phyloP scores from a whole-genome alignment of 129 eudicot genomes.

The Cynara cardunculus region DNA sequence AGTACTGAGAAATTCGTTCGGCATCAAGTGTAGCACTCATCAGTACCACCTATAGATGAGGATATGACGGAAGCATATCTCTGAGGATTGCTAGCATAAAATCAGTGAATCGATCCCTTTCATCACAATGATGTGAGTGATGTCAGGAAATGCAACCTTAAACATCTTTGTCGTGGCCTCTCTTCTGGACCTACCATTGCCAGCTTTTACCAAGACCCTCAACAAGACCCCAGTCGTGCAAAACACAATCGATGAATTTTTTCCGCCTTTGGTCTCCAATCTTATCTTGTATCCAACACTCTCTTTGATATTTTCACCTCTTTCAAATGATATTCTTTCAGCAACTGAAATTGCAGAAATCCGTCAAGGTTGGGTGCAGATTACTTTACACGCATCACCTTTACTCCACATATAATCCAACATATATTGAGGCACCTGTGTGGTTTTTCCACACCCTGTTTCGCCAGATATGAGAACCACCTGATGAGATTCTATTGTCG shows the following conservation, averaged over 20 bases:
- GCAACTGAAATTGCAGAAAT: conserved; percentile 98
- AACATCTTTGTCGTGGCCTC: conserved; percentile 30
- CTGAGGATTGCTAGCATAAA: conserved; percentile 90
- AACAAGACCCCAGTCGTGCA: conserved; percentile 93
- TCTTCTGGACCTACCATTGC: conserved; percentile 35
- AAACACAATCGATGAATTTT: conserved; percentile 78
- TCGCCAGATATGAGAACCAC: conserved; percentile 93
- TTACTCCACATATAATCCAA: conserved; percentile 79
- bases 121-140: conserved; percentile 97
- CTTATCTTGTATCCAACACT: conserved; percentile 97
- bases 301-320: conserved; percentile 88
- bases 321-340: conserved; percentile 86
- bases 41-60: conserved; percentile 86
- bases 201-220: conserved; percentile 68
- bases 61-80: conserved; percentile 88
- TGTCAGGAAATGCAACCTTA: conserved; percentile 44
- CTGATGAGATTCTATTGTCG: conserved; percentile 77
- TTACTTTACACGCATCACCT: conserved; percentile 82
- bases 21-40: conserved; percentile 99
- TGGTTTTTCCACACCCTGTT: conserved; percentile 98
- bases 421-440: conserved; percentile 96
- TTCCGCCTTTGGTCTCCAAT: conserved; percentile 92
- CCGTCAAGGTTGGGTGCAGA: conserved; percentile 93
- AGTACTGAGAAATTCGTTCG: conserved; percentile 87
- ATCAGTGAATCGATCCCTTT: conserved; percentile 93